Evolutionary conservation across 139 green algal genomes (phyloP).

Genomic region (Haematococcus sp.): DNA sequence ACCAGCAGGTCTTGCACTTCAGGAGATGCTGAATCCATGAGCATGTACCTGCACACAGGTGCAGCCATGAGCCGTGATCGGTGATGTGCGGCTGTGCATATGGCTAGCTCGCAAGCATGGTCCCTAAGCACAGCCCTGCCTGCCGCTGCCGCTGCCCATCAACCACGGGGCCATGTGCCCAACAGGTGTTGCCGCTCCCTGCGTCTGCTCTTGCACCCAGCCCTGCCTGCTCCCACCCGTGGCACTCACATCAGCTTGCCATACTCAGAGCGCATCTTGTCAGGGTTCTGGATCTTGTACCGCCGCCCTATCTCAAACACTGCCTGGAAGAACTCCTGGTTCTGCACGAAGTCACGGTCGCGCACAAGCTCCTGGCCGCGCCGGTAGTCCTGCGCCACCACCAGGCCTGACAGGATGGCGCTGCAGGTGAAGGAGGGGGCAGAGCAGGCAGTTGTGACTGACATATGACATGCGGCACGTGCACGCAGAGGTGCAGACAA

Average conservation of each 20-base stretch:
- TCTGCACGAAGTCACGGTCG: conserved; percentile 75
- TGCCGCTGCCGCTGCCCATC: no score
- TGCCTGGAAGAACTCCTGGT: conserved; percentile 76
- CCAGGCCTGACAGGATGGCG: conserved; percentile 76
- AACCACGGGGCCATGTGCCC: no score
- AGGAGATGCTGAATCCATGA: conserved; percentile 70
- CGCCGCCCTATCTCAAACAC: conserved; percentile 85
- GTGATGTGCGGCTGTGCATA: no score
- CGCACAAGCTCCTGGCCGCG: conserved; percentile 81
- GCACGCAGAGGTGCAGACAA: no score
- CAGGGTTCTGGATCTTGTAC: conserved; percentile 94
- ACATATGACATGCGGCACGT: background rate
- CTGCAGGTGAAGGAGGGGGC: conserved; percentile 55
- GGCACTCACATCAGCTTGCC: conserved; percentile 69
- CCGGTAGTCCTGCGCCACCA: conserved; percentile 85
- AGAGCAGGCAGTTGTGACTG: conserved; percentile 10
- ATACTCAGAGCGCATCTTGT: conserved; percentile 93
- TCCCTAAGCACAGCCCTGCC: no score
- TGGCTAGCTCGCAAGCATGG: no score
- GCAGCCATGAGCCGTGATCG: no score
- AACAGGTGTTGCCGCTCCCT: no score
- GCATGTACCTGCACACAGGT: conserved; percentile 67
- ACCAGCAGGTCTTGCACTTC: conserved; percentile 72
- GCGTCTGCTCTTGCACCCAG: no score
- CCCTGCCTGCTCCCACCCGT: no score